These are phyloP conservation scores for Glebionis coronaria DNA, from an alignment of 129 eudicot genomes.

Conservation along the genomic window DNA sequence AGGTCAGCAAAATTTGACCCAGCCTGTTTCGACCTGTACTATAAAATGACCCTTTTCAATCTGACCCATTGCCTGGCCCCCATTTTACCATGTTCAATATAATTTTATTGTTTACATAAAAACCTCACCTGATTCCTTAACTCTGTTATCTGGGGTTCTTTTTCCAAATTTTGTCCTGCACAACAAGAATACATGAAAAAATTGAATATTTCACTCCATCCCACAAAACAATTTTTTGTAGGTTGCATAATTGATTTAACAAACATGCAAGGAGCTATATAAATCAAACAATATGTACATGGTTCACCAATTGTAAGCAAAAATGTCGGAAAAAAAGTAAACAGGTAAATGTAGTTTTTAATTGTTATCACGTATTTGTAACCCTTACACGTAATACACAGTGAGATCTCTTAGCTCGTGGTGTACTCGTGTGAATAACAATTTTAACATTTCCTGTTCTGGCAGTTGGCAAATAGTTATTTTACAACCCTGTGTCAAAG, in stretches of 20 bases:
- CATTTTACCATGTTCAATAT: too few species aligned
- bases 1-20: too few species aligned
- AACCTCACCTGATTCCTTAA: conserved; percentile 80
- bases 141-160: conserved; percentile 76
- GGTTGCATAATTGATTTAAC: not conserved
- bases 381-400: not conserved
- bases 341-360: too few species aligned
- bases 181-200: conserved; percentile 5
- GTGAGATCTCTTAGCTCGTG: not conserved
- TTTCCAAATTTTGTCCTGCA: conserved; percentile 80
- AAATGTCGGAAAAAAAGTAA: too few species aligned
- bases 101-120: not conserved
- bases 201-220: not conserved
- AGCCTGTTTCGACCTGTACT: too few species aligned
- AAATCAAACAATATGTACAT: not conserved
- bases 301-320: too few species aligned
- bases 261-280: not conserved
- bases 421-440: too few species aligned
- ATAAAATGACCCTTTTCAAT: too few species aligned
- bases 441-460: not conserved
- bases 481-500: not conserved
- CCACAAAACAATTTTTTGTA: too few species aligned
- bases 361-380: not conserved
- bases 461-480: not conserved
- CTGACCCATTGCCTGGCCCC: too few species aligned